Evolutionary conservation across 768 basidiomycete species (phyloP), one percentile per base, ranked within the genome.

Genomic region (Lactarius trivialis): DNA sequence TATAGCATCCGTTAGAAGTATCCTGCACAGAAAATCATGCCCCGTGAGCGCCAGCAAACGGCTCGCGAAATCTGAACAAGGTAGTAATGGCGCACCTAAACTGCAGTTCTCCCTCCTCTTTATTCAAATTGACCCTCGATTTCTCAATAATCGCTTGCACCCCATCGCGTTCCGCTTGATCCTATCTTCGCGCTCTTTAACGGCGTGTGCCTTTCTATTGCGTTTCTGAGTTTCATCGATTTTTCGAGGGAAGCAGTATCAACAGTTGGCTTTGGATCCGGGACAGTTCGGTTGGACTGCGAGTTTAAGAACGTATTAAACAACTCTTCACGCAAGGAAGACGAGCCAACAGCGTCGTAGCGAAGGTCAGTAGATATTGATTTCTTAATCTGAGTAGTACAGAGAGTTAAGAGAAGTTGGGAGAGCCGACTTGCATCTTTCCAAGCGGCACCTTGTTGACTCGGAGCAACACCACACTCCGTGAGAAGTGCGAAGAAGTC

Each of bases 271-370:
- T 60, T 57, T 8, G 68, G 52, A 26, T 64, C 26, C 24, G 58
- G 63, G 36, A 53, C 24, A 11, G 34, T 61, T 45, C 55, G 52
- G 30, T 73, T 75, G 52, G 69, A 70, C 55, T 71, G 76, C 7
- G 85, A 85, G 66, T 88, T 86, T 63, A 91, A 59, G 70, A 87
- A 92, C 7, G 86, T 82, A 53, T 81, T 82, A 77, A 91, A 99
- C 26, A 98, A 81, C 65, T 97, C 94, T 73, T 98, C 95, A 32
- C 96, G 86, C 9, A 96, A 79, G 0, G 91, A 89, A 0, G 94
- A 96, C 0, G 96, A 98, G 5, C 91, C 92, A 52, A 99, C 91
- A 17, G 91, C 91, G 67, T 92, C 91, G 72, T 98, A 99, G 15
- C 97, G 90, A 32, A 89, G 82, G 71, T 98, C 94, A 41, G 81